Evolutionary conservation across 2,329 filamentous ascomycete species (phyloP).

Genomic region (Alternaria ethzedia): DNA sequence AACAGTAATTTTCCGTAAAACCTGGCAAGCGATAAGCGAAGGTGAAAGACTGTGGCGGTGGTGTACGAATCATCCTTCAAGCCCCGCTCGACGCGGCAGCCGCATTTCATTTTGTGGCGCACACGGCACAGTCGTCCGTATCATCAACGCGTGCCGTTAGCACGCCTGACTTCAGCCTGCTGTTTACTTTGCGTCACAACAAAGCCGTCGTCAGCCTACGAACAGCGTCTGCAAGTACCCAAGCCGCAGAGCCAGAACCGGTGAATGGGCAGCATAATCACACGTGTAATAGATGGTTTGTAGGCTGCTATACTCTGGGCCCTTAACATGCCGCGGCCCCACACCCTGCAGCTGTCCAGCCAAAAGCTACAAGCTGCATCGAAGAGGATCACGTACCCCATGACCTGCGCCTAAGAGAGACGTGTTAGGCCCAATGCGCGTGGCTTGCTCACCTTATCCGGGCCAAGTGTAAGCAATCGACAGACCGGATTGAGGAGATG

Average conservation of each 20-base stretch:
- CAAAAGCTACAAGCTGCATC: not conserved
- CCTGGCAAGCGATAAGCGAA: not conserved
- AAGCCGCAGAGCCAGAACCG: not conserved
- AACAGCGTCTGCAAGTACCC: not conserved
- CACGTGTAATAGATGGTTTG: not conserved
- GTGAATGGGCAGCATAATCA: not conserved
- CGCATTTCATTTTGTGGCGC: constrained; percentile 1
- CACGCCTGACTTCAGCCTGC: not conserved
- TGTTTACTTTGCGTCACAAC: not conserved
- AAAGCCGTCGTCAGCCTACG: not conserved
- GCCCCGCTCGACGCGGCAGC: not conserved
- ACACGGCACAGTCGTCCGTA: constrained; percentile 2
- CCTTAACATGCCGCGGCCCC: not conserved
- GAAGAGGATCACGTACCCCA: not conserved
- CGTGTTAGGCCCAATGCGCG: not conserved
- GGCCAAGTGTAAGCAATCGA: not conserved
- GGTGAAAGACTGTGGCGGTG: constrained; percentile 1
- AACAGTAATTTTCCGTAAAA: not conserved
- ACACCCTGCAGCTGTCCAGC: not conserved
- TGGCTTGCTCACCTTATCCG: not conserved
- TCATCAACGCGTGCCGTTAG: not conserved
- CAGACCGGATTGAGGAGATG: not conserved
- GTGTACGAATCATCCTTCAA: not conserved
- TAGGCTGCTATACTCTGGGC: not conserved
- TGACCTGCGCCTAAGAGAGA: not conserved